A percentile compares a stretch with the other conserved stretches of the same genome.
Conservation (phyloP, 495 filamentous ascomycete genomes). For the Annulohypoxylon stygium region DNA sequence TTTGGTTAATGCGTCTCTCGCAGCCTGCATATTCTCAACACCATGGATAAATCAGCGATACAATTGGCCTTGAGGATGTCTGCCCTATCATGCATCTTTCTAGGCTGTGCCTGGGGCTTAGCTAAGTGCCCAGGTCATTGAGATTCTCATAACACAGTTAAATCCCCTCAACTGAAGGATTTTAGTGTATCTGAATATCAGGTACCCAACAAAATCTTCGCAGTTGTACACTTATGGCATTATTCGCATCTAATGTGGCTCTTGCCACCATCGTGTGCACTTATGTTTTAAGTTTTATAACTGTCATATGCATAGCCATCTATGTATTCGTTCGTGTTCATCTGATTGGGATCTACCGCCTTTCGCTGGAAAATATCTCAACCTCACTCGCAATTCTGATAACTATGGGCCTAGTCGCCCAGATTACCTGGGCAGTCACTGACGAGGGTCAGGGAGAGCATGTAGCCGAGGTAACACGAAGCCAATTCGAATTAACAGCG, state of each 20-base stretch:
- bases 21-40: conserved; percentile 7
- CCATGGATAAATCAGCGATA: background rate
- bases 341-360: no score
- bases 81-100: background rate
- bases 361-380: conserved; percentile 3
- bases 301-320: conserved; percentile 14
- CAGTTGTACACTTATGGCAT: conserved; percentile 11
- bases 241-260: conserved; percentile 22
- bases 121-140: background rate
- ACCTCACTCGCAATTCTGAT: conserved; percentile 21
- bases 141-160: background rate
- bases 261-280: conserved; percentile 42
- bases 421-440: conserved; percentile 32
- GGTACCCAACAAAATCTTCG: no score
- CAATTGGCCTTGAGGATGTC: background rate
- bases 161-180: background rate
- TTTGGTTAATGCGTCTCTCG: background rate
- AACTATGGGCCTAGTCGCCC: conserved; percentile 23
- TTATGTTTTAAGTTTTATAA: conserved; percentile 26
- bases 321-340: background rate
- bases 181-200: background rate
- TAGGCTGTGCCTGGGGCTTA: background rate
- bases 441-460: conserved; percentile 35
- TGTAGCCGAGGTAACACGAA: conserved; percentile 17
- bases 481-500: conserved; percentile 14